phyloP scores from a whole-genome alignment of 1,284 basidiomycete species.

The Singerocomus rubriflavus region DNA sequence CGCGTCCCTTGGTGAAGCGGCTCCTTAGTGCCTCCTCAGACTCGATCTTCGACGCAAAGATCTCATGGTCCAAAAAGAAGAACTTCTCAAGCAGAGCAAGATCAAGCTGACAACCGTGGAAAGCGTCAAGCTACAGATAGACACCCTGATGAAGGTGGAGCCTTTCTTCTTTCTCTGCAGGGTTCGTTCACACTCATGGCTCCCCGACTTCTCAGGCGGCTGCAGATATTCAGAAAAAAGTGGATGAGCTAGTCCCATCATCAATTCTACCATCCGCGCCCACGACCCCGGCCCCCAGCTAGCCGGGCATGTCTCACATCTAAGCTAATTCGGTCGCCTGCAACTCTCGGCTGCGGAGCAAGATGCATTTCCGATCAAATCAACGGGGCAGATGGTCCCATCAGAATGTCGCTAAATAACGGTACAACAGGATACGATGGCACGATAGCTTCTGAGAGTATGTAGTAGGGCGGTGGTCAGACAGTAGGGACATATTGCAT shows the following conservation, averaged over 20 bases:
- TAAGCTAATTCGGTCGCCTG: background rate
- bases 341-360: constrained; percentile 5
- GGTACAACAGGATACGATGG: constrained; percentile 28
- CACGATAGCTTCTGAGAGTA: constrained; percentile 24
- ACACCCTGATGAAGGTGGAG: constrained; percentile 65
- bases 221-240: constrained; percentile 68
- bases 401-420: constrained; percentile 28
- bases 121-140: constrained; percentile 69
- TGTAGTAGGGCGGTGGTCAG: constrained; percentile 21
- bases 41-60: constrained; percentile 66
- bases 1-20: constrained; percentile 13
- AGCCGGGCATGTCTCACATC: constrained; percentile 3
- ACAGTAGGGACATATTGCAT: constrained; percentile 19
- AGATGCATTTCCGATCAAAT: constrained; percentile 5
- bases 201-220: constrained; percentile 46
- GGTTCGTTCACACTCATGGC: constrained; percentile 15
- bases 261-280: constrained; percentile 28
- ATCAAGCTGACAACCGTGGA: constrained; percentile 64
- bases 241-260: constrained; percentile 61
- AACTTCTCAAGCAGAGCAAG: constrained; percentile 70
- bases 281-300: constrained; percentile 24
- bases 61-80: constrained; percentile 63
- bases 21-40: constrained; percentile 36
- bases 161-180: background rate
- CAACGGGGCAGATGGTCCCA: constrained; percentile 10